These are phyloP conservation scores for Teratosphaeria destructans DNA, from an alignment of 2,329 filamentous ascomycete genomes.

Conservation along the genomic window DNA sequence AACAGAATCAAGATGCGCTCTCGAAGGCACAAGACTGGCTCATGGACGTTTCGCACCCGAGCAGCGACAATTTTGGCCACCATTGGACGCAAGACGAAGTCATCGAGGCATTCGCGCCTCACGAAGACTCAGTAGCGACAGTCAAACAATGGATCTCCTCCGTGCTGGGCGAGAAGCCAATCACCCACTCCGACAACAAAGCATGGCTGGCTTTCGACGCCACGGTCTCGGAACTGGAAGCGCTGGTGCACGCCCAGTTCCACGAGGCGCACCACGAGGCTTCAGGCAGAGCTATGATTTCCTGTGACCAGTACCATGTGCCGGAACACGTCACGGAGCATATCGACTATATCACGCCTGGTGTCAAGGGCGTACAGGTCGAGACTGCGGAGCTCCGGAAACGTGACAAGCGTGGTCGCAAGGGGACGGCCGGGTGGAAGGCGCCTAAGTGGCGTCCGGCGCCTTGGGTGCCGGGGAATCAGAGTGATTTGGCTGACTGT, in stretches of 20 bases:
- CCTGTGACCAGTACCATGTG: conserved; percentile 15
- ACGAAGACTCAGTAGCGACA: conserved; percentile 13
- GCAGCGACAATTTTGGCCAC: not conserved
- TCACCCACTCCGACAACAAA: conserved; percentile 25
- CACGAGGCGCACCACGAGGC: conserved; percentile 16
- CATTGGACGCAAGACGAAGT: conserved; percentile 12
- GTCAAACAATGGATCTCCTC: conserved; percentile 18
- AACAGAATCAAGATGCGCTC: conserved; percentile 8
- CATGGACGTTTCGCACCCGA: conserved; percentile 11
- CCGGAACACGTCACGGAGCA: conserved; percentile 13
- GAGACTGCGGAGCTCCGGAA: conserved; percentile 4
- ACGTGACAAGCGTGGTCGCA: not conserved
- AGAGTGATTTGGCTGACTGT: conserved; percentile 9
- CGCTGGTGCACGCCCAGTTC: conserved; percentile 18
- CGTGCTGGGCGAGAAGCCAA: conserved; percentile 9
- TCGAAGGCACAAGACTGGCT: conserved; percentile 7
- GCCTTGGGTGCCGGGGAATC: conserved; percentile 6
- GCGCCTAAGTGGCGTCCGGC: conserved; percentile 5
- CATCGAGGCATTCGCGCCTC: conserved; percentile 15
- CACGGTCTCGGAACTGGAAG: conserved; percentile 17
- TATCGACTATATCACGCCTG: conserved; percentile 22
- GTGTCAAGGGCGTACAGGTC: conserved; percentile 16
- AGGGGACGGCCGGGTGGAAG: conserved; percentile 1
- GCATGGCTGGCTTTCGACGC: conserved; percentile 25
- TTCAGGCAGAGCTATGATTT: conserved; percentile 11